Base-by-base conservation (phyloP, 163 green algal genomes). In the Chlamydomonas reinhardtii region DNA sequence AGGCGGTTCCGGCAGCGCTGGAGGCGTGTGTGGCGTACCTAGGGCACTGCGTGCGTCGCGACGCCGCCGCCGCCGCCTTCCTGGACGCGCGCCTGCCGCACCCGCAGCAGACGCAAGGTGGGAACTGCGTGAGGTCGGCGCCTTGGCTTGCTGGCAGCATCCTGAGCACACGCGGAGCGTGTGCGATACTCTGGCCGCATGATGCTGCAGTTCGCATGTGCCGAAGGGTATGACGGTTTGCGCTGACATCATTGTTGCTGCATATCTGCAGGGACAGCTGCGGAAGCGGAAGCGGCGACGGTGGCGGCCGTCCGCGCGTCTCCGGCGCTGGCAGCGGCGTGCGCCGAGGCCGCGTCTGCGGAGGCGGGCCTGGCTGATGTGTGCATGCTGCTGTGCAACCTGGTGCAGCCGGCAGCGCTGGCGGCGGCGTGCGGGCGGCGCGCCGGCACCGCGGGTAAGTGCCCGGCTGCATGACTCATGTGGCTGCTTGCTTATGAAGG, bases 311-410 rank as follows among this genome's bases (percentile, higher is more conserved):
- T 29, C 24, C 4, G 24, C 6, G 27, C 62, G 25, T 70, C 62
- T 35, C 24, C 12, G 27, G 15, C 29, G 62, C 27, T 70, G 27
- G 62, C 62, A 5, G 62, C 62, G 19, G 59, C 59, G 22, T 29
- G 59, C 59, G 6, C 22, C 0, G 76, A 31, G 29, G n/a, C 48
- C 17, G 31, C 54, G 9, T n/a, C 43, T 1, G 62, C 32, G 3
- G 79, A 85, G 79, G 16, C 20, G 68, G 68, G 39, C 24, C 52
- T 85, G 52, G 79, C 79, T 61, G 79, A 77, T 24, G 79, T 68
- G 29, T 62, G 64, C 68, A 62, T 43, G 79, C 66, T 85, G 32
- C 79, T 85, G 52, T 54, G 77, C 4, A 72, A 71, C 27, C 25
- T 85, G 32, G 32, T 85, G 52, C 68, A 85, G 52, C 68, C 79